phyloP scores from a whole-genome alignment of 441 rosid genomes.

The Croton setiger region DNA sequence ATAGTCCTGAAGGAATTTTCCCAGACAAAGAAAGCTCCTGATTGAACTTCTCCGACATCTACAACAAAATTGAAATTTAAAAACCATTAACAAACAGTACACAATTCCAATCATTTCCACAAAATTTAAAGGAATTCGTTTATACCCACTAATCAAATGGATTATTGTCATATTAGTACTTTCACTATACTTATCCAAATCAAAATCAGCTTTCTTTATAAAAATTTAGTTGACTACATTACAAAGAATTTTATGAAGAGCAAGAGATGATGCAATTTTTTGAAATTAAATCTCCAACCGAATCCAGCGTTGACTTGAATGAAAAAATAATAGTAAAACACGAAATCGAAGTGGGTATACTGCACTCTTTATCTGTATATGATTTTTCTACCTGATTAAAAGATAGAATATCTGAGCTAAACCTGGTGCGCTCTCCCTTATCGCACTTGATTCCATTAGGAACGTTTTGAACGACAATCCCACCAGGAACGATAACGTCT shows the following conservation, averaged over 20 bases:
- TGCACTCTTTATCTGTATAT: neutral
- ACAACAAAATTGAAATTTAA: constrained; percentile 8
- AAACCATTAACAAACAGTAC: too few species aligned
- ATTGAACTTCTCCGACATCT: constrained; percentile 97
- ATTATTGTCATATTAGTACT: neutral
- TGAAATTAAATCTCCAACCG: neutral
- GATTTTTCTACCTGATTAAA: constrained; percentile 59
- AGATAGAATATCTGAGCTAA: constrained; percentile 75
- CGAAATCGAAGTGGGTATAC: neutral
- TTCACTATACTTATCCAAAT: neutral
- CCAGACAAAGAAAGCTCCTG: constrained; percentile 64
- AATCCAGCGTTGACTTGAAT: neutral
- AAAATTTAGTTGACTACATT: neutral
- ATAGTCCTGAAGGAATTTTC: constrained; percentile 80
- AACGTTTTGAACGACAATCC: constrained; percentile 58
- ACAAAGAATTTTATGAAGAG: neutral
- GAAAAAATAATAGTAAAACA: neutral
- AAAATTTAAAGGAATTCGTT: too few species aligned
- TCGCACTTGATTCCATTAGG: constrained; percentile 74
- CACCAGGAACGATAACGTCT: constrained; percentile 73
- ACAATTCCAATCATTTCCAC: too few species aligned
- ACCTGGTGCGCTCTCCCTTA: constrained; percentile 87
- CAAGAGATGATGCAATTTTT: too few species aligned
- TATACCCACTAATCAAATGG: neutral
- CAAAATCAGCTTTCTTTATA: neutral